Conservation (phyloP, 2,329 filamentous ascomycete genomes). For the Penicillium carneum region DNA sequence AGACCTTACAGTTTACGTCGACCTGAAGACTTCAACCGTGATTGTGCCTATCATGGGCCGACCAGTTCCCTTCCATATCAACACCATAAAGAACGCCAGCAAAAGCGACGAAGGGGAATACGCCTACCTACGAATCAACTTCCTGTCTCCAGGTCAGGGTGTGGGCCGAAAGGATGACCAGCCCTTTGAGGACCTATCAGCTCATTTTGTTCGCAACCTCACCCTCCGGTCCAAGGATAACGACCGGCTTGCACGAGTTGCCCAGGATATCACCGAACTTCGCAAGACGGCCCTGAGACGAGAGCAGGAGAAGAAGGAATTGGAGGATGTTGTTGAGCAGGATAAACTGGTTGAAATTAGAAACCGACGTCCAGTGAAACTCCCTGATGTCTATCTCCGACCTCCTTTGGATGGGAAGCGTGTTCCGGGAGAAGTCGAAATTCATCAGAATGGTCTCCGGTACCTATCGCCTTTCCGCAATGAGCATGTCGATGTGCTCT, state of each 20-base stretch:
- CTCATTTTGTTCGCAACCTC: conserved; percentile 93
- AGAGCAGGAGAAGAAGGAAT: conserved; percentile 98
- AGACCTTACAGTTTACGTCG: conserved; percentile 87
- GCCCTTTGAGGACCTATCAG: conserved; percentile 93
- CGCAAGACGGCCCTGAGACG: conserved; percentile 90
- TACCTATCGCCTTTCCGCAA: conserved; percentile 83
- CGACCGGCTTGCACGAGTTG: conserved; percentile 86
- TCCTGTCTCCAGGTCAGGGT: conserved; percentile 94
- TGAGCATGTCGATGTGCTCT: conserved; percentile 89
- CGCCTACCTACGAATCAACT: conserved; percentile 94
- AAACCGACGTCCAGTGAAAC: conserved; percentile 86
- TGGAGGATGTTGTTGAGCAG: conserved; percentile 98
- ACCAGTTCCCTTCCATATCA: conserved; percentile 96
- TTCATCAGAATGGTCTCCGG: conserved; percentile 97
- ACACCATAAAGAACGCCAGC: conserved; percentile 98
- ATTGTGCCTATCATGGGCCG: conserved; percentile 96
- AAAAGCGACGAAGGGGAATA: conserved; percentile 96
- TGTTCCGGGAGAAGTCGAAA: conserved; percentile 92
- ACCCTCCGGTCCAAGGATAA: conserved; percentile 93
- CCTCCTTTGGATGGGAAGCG: conserved; percentile 96
- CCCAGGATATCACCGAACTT: conserved; percentile 91
- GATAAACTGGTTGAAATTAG: conserved; percentile 95
- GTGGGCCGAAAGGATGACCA: conserved; percentile 97
- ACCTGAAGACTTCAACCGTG: conserved; percentile 86
- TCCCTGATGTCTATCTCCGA: conserved; percentile 94